These are phyloP conservation scores for Prototheca cutis DNA, from an alignment of 163 green algal genomes.

Conservation along the genomic window DNA sequence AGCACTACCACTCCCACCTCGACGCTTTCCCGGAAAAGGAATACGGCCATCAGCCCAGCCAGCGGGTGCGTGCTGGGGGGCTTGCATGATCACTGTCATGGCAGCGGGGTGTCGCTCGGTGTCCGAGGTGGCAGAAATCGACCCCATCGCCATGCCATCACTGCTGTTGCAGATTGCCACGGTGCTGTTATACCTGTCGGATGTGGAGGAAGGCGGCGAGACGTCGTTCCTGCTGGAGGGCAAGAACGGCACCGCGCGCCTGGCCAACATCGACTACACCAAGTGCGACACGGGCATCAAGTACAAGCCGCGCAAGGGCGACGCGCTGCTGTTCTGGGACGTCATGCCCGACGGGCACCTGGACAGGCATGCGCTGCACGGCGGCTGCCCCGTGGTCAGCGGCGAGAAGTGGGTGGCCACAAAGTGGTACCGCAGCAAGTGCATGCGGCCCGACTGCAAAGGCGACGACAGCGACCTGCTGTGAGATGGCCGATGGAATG, in stretches of 20 bases:
- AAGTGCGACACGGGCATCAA: slow-evolving; percentile 37
- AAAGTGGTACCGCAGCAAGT: slow-evolving; percentile 34
- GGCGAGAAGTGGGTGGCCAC: slow-evolving; percentile 51
- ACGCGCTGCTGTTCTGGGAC: slow-evolving; percentile 57
- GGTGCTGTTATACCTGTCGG: slow-evolving; percentile 39
- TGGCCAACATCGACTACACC: slow-evolving; percentile 40
- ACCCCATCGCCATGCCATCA: too few species aligned
- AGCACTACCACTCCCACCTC: slow-evolving; percentile 65
- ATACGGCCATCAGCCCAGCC: slow-evolving; percentile 41
- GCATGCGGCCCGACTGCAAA: slow-evolving; percentile 8
- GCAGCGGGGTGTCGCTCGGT: too few species aligned
- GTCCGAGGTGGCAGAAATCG: too few species aligned
- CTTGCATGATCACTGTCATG: too few species aligned
- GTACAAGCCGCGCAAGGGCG: slow-evolving; percentile 37
- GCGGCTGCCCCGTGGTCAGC: slow-evolving; percentile 45
- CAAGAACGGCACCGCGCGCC: slow-evolving; percentile 21
- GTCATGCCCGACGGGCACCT: slow-evolving; percentile 28
- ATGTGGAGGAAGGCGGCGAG: slow-evolving; percentile 43
- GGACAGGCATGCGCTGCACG: slow-evolving; percentile 47
- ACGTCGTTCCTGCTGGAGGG: slow-evolving; percentile 54
- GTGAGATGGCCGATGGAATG: neutral
- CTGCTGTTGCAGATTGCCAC: slow-evolving; percentile 42
- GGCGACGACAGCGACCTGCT: neutral
- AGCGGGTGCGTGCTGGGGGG: slow-evolving; percentile 38
- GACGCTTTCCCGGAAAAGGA: slow-evolving; percentile 43